phyloP scores from a whole-genome alignment of 306 rosid species.

The Crataegus laevigata region DNA sequence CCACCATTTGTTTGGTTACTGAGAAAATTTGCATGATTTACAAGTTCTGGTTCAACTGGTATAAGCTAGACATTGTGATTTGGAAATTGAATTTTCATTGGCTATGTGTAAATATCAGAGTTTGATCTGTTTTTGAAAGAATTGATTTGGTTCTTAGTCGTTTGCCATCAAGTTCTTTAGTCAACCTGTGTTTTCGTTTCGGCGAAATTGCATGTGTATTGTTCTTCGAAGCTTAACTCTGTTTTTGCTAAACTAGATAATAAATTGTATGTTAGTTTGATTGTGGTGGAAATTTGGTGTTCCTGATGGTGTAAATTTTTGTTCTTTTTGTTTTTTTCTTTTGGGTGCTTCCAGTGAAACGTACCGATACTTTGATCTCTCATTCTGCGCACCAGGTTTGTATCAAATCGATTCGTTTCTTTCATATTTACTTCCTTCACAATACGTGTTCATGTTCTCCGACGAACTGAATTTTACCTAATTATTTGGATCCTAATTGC shows the following conservation, averaged over 20 bases:
- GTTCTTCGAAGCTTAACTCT: background rate
- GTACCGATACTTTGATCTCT: conserved; percentile 69
- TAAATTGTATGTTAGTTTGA: background rate
- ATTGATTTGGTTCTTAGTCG: background rate
- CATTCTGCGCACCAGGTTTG: conserved; percentile 75
- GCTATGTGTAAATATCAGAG: background rate
- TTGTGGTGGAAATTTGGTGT: background rate
- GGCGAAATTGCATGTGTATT: background rate
- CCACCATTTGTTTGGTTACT: background rate
- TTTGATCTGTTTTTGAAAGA: conserved; percentile 6
- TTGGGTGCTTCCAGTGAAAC: conserved; percentile 36
- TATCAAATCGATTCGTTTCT: background rate
- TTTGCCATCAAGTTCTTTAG: background rate
- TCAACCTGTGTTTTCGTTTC: background rate
- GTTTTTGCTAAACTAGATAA: background rate
- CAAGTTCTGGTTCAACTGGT: background rate
- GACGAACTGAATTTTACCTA: background rate
- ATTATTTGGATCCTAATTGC: conserved; percentile 17
- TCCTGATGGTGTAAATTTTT: background rate
- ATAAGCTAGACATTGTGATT: background rate
- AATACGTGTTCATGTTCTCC: background rate
- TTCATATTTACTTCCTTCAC: too few relatives aligned
- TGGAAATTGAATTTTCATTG: background rate
- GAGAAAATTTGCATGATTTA: background rate
- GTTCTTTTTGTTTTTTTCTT: background rate